Percentiles rank a stretch among this genome's conserved stretches.
Conservation (phyloP, 495 filamentous ascomycete species). For the Baudoinia panamericana region DNA sequence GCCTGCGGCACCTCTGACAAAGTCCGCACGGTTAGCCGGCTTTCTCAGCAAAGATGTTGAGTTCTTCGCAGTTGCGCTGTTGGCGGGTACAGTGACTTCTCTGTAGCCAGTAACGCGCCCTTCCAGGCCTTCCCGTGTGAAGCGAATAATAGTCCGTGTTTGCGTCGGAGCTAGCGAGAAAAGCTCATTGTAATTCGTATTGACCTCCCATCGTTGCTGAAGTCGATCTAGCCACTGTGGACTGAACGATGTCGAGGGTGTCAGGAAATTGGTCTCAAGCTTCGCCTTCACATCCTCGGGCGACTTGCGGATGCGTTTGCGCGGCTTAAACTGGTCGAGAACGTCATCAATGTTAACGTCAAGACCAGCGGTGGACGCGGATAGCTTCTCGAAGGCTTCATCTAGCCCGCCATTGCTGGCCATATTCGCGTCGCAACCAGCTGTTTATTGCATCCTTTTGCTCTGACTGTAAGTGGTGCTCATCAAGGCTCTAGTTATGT, state of each 20-base stretch:
- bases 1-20: conserved; percentile 86
- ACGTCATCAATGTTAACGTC: conserved; percentile 39
- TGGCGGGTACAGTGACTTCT: conserved; percentile 85
- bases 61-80: conserved; percentile 86
- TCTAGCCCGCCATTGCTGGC: no score
- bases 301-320: conserved; percentile 44
- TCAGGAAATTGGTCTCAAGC: conserved; percentile 65
- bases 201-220: conserved; percentile 80
- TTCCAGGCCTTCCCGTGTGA: conserved; percentile 83
- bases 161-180: conserved; percentile 84
- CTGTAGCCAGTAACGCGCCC: conserved; percentile 87
- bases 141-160: conserved; percentile 81
- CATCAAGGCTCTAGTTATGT: no score
- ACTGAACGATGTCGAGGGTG: conserved; percentile 64
- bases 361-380: background rate
- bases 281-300: conserved; percentile 48
- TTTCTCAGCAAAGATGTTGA: conserved; percentile 83
- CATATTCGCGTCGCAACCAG: no score
- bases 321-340: conserved; percentile 40
- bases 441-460: no score
- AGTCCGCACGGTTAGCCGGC: conserved; percentile 76
- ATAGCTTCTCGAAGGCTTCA: conserved; percentile 5
- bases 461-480: no score
- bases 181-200: conserved; percentile 61
- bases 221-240: conserved; percentile 72